A percentile compares a stretch with the other conserved stretches of the same genome.
These are phyloP conservation scores for Xylaria sp. DNA, from an alignment of 2,329 filamentous ascomycete species.

Conservation along the genomic window DNA sequence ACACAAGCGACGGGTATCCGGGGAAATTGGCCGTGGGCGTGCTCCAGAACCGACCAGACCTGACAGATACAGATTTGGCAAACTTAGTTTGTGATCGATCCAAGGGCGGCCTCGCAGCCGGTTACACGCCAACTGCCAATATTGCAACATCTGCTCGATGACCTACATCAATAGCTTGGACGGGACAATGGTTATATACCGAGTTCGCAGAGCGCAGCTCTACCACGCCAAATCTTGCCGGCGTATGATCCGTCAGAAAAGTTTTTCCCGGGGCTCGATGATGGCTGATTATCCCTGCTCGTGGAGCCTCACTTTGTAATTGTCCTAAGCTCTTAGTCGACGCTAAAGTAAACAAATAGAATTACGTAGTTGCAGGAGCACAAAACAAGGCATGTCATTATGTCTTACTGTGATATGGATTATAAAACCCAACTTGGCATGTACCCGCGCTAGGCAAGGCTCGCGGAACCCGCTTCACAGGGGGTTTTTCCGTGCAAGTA, in stretches of 20 bases:
- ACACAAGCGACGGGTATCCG: slow-evolving; percentile 4
- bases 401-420: neutral
- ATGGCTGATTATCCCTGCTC: slow-evolving; percentile 12
- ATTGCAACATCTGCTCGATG: neutral
- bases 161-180: slow-evolving; percentile 10
- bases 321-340: neutral
- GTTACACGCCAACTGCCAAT: slow-evolving; percentile 12
- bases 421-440: too few species aligned
- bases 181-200: slow-evolving; percentile 7
- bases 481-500: too few species aligned
- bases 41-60: neutral
- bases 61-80: neutral
- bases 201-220: slow-evolving; percentile 2
- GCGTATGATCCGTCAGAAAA: slow-evolving; percentile 25
- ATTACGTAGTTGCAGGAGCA: neutral
- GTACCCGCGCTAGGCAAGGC: too few species aligned
- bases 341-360: slow-evolving; percentile 4
- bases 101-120: slow-evolving; percentile 5
- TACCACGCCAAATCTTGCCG: slow-evolving; percentile 11
- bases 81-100: neutral
- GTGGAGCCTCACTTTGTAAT: slow-evolving; percentile 8
- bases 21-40: slow-evolving; percentile 9
- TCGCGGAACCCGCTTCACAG: too few species aligned
- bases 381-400: neutral
- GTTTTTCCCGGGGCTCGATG: slow-evolving; percentile 9